Evolutionary conservation across 495 filamentous ascomycete species (phyloP).

Genomic region (Pseudoneurospora amorphoporcata): DNA sequence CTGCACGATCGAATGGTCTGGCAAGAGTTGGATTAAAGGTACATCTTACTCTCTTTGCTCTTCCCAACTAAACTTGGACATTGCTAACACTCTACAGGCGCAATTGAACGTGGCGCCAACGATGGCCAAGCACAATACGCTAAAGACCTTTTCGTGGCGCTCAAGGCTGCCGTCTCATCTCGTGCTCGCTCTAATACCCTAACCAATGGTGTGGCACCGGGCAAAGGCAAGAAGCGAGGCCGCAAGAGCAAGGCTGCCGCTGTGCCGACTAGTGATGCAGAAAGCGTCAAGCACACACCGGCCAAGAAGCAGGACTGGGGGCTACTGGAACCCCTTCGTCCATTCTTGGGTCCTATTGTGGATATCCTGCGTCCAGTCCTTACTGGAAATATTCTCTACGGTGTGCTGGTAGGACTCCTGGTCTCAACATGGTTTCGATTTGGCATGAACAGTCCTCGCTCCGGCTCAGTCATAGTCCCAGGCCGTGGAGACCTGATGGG

Average conservation of each 20-base stretch:
- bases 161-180: constrained; percentile 63
- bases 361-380: constrained; percentile 62
- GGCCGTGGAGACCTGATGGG: constrained; percentile 23
- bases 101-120: constrained; percentile 91
- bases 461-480: background rate
- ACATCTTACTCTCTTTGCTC: constrained; percentile 6
- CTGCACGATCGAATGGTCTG: constrained; percentile 88
- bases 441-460: constrained; percentile 19
- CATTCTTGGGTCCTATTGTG: constrained; percentile 57
- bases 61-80: background rate
- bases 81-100: constrained; percentile 38
- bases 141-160: constrained; percentile 58
- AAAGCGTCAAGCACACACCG: constrained; percentile 30
- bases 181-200: constrained; percentile 39
- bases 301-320: constrained; percentile 55
- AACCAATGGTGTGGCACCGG: constrained; percentile 24
- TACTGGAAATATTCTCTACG: constrained; percentile 56
- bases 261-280: constrained; percentile 31
- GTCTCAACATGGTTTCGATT: constrained; percentile 48
- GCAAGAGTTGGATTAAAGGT: constrained; percentile 99
- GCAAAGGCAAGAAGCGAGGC: constrained; percentile 42
- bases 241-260: constrained; percentile 46
- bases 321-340: constrained; percentile 63
- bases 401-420: constrained; percentile 47
- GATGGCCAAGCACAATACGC: constrained; percentile 79